Percentiles rank a stretch among this genome's conserved stretches.
Conservation (phyloP, 2,329 filamentous ascomycete species). For the Xylariaceae sp. region DNA sequence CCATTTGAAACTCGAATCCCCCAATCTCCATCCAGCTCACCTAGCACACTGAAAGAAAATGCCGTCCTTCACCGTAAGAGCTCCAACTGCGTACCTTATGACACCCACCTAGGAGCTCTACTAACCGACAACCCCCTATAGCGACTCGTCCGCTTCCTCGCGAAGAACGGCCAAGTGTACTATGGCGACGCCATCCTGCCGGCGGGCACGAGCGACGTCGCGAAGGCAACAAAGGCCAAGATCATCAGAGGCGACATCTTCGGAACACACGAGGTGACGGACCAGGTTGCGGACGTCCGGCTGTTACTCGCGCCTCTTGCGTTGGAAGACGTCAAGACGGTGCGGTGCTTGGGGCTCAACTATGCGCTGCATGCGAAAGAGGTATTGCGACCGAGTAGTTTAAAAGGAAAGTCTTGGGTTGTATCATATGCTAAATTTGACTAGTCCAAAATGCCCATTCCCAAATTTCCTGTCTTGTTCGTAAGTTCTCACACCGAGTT, state of each 20-base stretch:
- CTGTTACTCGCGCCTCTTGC: constrained; percentile 63
- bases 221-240: constrained; percentile 57
- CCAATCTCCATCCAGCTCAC: no score
- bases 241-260: constrained; percentile 67
- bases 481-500: constrained; percentile 35
- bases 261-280: constrained; percentile 61
- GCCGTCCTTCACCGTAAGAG: neutral
- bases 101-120: neutral
- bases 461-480: constrained; percentile 71
- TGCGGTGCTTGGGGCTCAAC: constrained; percentile 69
- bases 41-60: neutral
- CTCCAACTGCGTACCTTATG: neutral
- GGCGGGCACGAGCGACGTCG: constrained; percentile 56
- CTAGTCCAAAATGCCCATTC: constrained; percentile 63
- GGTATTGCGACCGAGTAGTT: constrained; percentile 33
- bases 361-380: constrained; percentile 71
- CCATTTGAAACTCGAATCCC: no score
- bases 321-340: constrained; percentile 60
- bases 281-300: constrained; percentile 55
- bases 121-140: constrained; percentile 31
- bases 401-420: neutral
- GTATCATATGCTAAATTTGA: constrained; percentile 5
- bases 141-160: constrained; percentile 72
- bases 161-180: constrained; percentile 66
- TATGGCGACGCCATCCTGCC: constrained; percentile 74